A percentile compares a stretch with the other conserved stretches of the same genome.
Conservation (phyloP, 129 eudicot genomes). For the Centrapalus pauciflorus region DNA sequence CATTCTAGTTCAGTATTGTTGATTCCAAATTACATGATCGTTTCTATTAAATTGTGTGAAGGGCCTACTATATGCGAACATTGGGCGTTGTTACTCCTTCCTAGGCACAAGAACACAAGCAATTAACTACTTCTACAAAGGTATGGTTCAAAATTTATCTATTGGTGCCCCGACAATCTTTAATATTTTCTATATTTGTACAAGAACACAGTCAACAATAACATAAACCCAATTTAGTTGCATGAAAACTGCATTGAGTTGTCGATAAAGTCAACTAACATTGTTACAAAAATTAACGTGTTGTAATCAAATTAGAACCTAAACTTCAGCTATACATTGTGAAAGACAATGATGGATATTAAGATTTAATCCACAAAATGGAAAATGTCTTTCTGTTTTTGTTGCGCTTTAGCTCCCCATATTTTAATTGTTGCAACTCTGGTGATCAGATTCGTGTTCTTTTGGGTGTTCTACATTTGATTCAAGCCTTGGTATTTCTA, state of each 20-base stretch:
- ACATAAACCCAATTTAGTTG: neutral
- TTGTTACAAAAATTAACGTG: neutral
- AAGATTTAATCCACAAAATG: neutral
- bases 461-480: neutral
- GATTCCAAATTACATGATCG: neutral
- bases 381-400: too few species aligned
- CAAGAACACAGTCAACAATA: neutral
- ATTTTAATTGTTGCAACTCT: too few species aligned
- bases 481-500: neutral
- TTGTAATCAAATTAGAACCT: neutral
- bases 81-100: conserved; percentile 56
- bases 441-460: too few species aligned
- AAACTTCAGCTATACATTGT: neutral
- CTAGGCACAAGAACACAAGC: conserved; percentile 41
- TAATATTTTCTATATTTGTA: too few species aligned
- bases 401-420: too few species aligned
- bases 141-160: conserved; percentile 29
- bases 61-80: conserved; percentile 55
- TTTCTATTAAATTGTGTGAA: conserved; percentile 17
- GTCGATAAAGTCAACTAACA: neutral
- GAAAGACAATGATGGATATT: neutral
- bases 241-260: neutral
- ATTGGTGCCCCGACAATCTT: too few species aligned
- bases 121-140: conserved; percentile 59
- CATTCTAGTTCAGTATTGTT: neutral